phyloP scores from a whole-genome alignment of 495 filamentous ascomycete genomes.

The Penicillium daleae region DNA sequence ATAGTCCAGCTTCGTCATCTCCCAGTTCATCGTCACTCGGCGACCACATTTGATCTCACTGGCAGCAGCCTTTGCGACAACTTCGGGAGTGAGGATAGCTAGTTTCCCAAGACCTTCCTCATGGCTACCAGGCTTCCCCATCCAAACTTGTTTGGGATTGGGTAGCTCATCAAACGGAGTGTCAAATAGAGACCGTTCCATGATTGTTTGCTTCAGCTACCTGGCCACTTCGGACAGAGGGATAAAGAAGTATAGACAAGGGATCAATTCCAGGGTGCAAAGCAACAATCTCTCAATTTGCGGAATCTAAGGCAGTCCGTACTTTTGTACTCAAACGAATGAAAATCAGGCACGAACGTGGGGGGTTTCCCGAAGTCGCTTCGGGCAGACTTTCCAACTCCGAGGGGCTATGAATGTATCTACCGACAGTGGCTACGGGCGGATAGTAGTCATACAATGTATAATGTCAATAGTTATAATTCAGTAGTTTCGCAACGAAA shows the following conservation, averaged over 20 bases:
- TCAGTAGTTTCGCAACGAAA: background rate
- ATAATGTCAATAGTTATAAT: background rate
- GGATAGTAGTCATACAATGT: background rate
- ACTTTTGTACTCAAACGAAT: slow-evolving; percentile 3
- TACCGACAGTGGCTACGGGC: background rate
- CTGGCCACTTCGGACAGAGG: background rate
- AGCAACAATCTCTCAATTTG: background rate
- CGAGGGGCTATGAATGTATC: background rate
- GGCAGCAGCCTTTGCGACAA: slow-evolving; percentile 41
- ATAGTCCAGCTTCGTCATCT: slow-evolving; percentile 50
- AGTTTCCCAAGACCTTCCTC: slow-evolving; percentile 51
- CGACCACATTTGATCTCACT: slow-evolving; percentile 44
- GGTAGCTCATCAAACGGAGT: slow-evolving; percentile 46
- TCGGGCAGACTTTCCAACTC: background rate
- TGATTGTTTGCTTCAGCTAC: slow-evolving; percentile 1
- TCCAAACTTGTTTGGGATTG: slow-evolving; percentile 48
- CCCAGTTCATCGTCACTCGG: slow-evolving; percentile 48
- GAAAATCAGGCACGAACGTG: background rate
- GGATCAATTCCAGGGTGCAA: background rate
- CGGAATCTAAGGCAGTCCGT: background rate
- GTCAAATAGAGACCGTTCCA: slow-evolving; percentile 32
- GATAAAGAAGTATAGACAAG: background rate
- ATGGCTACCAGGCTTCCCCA: slow-evolving; percentile 42
- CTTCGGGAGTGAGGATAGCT: slow-evolving; percentile 47
- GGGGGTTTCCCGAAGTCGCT: background rate